These are phyloP conservation scores for Dioscorea zingiberensis DNA, from an alignment of 106 monocot species.

Conservation along the genomic window DNA sequence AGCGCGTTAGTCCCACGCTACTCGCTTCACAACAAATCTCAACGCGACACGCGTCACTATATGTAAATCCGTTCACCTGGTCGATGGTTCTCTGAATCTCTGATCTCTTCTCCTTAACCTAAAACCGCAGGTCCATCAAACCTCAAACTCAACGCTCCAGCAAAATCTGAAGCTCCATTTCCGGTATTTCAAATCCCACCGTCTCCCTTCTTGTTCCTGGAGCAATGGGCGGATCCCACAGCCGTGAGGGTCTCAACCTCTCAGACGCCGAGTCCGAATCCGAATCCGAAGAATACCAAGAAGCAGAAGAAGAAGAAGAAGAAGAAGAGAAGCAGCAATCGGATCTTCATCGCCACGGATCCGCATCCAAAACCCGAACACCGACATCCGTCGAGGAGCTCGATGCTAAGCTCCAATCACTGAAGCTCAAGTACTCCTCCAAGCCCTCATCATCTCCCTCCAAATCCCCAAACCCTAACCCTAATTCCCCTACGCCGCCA, in stretches of 20 bases:
- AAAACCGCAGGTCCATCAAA: neutral
- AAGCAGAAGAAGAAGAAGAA: constrained; percentile 22
- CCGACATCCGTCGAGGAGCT: constrained; percentile 44
- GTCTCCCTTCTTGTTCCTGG: constrained; percentile 6
- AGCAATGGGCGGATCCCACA: constrained; percentile 78
- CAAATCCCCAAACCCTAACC: constrained; percentile 16
- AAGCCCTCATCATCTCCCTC: constrained; percentile 26
- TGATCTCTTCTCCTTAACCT: no score
- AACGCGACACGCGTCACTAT: no score
- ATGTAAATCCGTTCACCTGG: no score
- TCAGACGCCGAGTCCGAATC: constrained; percentile 33
- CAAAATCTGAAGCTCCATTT: constrained; percentile 5
- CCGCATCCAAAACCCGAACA: constrained; percentile 8
- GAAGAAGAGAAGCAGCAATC: constrained; percentile 14
- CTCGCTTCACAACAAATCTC: no score
- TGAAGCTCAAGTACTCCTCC: constrained; percentile 75
- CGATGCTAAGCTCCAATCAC: constrained; percentile 58
- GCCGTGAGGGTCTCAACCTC: constrained; percentile 76
- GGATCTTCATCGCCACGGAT: neutral
- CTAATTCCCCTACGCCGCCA: constrained; percentile 42
- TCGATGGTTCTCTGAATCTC: no score
- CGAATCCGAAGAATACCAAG: constrained; percentile 17
- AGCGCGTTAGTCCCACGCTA: no score
- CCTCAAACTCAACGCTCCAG: neutral
- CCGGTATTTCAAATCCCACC: constrained; percentile 19